phyloP scores from a whole-genome alignment of 1,284 basidiomycete species.

The Inonotus obliquus region DNA sequence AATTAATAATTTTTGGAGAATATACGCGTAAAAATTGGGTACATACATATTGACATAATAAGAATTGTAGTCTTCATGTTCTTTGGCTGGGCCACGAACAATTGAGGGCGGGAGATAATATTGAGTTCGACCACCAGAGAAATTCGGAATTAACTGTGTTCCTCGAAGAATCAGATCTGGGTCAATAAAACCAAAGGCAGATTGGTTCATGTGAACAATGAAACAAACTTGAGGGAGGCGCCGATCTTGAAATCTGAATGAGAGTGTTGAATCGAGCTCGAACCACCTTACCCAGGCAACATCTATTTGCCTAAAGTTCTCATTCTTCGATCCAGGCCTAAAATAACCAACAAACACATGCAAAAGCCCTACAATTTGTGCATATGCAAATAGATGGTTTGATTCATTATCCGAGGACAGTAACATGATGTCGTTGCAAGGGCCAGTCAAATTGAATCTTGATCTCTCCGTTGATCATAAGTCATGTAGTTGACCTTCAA shows the following conservation, averaged over 20 bases:
- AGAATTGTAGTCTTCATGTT: slow-evolving; percentile 10
- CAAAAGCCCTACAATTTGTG: slow-evolving; percentile 20
- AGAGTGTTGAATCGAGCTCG: not conserved
- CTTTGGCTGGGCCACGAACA: slow-evolving; percentile 18
- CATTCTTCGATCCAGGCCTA: not conserved
- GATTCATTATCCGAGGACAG: slow-evolving; percentile 24
- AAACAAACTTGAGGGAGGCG: not conserved
- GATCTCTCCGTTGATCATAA: slow-evolving; percentile 35
- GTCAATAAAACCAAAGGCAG: slow-evolving; percentile 10
- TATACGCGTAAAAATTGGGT: slow-evolving; percentile 12
- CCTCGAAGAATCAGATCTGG: slow-evolving; percentile 4
- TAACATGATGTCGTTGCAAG: slow-evolving; percentile 34
- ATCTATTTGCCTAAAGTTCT: not conserved
- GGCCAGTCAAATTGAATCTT: slow-evolving; percentile 36
- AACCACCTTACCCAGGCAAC: not conserved
- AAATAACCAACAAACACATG: slow-evolving; percentile 9
- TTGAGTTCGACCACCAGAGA: not conserved
- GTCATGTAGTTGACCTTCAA: slow-evolving; percentile 40
- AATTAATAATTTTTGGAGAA: not conserved
- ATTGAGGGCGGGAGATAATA: slow-evolving; percentile 21
- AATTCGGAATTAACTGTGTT: slow-evolving; percentile 6
- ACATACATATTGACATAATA: slow-evolving; percentile 19
- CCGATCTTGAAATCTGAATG: not conserved
- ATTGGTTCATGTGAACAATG: not conserved
- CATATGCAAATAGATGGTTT: slow-evolving; percentile 22